Percentiles rank a stretch among this genome's conserved stretches.
Conservation (phyloP, 164 flowering plant genomes). For the Kalanchoe fedtschenkoi region DNA sequence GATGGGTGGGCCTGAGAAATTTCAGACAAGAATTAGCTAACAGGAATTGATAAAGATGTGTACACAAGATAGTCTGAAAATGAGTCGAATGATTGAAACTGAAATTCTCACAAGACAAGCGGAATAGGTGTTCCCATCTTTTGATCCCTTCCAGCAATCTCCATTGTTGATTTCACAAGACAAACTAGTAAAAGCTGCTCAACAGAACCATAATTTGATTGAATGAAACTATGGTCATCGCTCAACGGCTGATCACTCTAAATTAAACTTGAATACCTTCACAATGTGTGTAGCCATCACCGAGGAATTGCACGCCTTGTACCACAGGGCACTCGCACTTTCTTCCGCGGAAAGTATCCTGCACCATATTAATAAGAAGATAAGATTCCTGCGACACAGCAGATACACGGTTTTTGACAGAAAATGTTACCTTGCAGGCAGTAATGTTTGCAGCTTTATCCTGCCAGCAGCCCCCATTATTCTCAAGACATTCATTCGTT, state of each 20-base stretch:
- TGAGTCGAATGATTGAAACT: conserved; percentile 5
- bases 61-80: not conserved
- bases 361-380: not conserved
- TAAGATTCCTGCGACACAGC: not conserved
- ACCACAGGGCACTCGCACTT: conserved; percentile 1
- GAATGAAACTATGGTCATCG: not conserved
- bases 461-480: conserved; percentile 5
- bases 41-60: not conserved
- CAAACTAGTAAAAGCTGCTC: conserved; percentile 70
- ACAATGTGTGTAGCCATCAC: conserved; percentile 6
- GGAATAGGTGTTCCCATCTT: conserved; percentile 45
- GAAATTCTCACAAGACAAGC: conserved; percentile 74
- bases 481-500: conserved; percentile 1
- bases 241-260: not conserved
- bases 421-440: not conserved
- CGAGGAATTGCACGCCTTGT: not conserved
- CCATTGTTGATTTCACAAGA: conserved; percentile 74
- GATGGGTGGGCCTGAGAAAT: not conserved
- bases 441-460: not conserved
- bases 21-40: not conserved
- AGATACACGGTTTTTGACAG: not conserved
- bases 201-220: not conserved
- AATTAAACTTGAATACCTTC: conserved; percentile 1
- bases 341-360: conserved; percentile 6
- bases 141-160: conserved; percentile 82